A percentile compares a stretch with the other conserved stretches of the same genome.
Evolutionary conservation across 345 rosid genomes (phyloP).

Genomic region (Populus euphratica): DNA sequence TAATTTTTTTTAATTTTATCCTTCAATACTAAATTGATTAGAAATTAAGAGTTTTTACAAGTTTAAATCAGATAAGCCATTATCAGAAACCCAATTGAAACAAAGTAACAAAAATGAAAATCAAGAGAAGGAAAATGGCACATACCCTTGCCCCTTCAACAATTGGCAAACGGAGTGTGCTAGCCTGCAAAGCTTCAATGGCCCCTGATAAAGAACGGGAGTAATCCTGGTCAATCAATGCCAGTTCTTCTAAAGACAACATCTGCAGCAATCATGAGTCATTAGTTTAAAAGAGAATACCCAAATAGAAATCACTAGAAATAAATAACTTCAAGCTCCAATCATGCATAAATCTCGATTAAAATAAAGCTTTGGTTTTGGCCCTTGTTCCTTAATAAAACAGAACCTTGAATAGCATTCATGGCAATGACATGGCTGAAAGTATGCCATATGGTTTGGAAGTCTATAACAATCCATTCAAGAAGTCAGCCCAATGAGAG

Average conservation of each 20-base stretch:
- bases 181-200: slow-evolving; percentile 67
- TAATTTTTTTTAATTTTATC: too few species aligned
- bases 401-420: not conserved
- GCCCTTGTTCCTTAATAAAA: not conserved
- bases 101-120: not conserved
- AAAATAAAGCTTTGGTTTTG: not conserved
- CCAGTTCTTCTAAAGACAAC: slow-evolving; percentile 59
- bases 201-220: slow-evolving; percentile 68
- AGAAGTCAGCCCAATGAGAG: not conserved
- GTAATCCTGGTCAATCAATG: slow-evolving; percentile 52
- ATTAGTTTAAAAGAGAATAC: not conserved
- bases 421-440: not conserved
- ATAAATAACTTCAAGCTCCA: not conserved
- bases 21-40: too few species aligned
- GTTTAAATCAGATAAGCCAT: not conserved
- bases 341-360: not conserved
- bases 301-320: not conserved
- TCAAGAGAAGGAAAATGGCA: not conserved
- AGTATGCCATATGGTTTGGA: not conserved
- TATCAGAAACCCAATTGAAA: slow-evolving; percentile 2
- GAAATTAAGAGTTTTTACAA: too few species aligned
- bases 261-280: slow-evolving; percentile 44
- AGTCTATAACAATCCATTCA: not conserved
- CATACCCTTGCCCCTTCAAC: slow-evolving; percentile 71
- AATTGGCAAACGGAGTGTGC: slow-evolving; percentile 87